phyloP scores from a whole-genome alignment of 2,329 filamentous ascomycete genomes.

The Stachybotrys elegans region DNA sequence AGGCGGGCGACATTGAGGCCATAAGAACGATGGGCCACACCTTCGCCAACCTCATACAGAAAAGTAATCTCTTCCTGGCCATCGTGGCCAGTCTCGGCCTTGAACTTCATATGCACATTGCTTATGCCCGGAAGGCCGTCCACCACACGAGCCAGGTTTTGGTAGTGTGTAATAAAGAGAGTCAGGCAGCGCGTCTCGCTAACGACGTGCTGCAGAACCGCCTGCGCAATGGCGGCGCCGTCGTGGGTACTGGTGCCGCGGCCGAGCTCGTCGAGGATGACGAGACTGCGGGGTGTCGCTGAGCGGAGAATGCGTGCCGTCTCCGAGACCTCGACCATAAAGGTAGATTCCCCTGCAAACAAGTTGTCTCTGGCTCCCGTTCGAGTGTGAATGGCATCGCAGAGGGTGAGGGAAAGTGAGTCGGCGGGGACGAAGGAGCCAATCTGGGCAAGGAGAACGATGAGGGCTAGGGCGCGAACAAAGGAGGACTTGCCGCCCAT shows the following conservation, averaged over 20 bases:
- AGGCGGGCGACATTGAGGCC: constrained; percentile 88
- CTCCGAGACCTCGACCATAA: constrained; percentile 96
- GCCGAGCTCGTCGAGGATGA: constrained; percentile 92
- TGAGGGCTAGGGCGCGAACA: constrained; percentile 85
- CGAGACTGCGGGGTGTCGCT: constrained; percentile 76
- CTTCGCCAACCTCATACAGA: constrained; percentile 85
- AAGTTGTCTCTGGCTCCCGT: constrained; percentile 97
- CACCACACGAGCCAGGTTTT: constrained; percentile 69
- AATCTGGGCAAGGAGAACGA: constrained; percentile 90
- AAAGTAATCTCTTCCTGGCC: constrained; percentile 83
- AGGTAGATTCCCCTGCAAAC: constrained; percentile 89
- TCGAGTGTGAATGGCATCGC: constrained; percentile 89
- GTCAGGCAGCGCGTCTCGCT: constrained; percentile 70
- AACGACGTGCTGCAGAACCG: constrained; percentile 81
- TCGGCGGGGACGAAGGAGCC: constrained; percentile 88
- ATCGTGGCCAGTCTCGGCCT: constrained; percentile 31
- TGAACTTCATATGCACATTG: constrained; percentile 95
- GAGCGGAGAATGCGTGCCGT: constrained; percentile 87
- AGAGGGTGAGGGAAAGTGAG: constrained; percentile 68
- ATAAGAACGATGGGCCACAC: constrained; percentile 89
- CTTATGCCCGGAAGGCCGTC: constrained; percentile 64
- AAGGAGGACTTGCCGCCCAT: constrained; percentile 99
- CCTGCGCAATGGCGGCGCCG: constrained; percentile 90
- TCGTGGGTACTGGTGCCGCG: constrained; percentile 93
- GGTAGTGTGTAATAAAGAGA: constrained; percentile 97